Evolutionary conservation across 2,329 filamentous ascomycete genomes (phyloP), one percentile per base, ranked within the genome.

Genomic region (Sporothrix sp.): DNA sequence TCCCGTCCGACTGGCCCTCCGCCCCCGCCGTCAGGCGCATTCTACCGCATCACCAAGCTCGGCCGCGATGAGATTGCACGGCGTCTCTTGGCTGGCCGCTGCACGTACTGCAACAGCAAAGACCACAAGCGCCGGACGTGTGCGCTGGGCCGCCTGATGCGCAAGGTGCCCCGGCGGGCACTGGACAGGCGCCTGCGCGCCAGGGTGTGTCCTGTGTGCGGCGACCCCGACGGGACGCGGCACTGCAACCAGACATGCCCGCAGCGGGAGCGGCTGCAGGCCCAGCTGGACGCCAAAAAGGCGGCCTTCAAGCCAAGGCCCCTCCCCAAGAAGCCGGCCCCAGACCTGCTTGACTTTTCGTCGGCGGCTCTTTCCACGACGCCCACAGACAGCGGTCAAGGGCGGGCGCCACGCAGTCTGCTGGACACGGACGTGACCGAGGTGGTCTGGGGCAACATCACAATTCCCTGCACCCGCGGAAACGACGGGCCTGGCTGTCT

Each of bases 211-310:
- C 55, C 55, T 1, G 30, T 57, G 8, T 57, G 55, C 14, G 55
- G 55, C 32, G 55, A 57, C 30, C 51, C 53, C 1, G 16, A 28
- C n/a, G 7, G 18, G 1, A 43, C 50, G 32, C 18, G 30, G 3
- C 55, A 57, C 36, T 40, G 14, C 33, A 57, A 57, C 39, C 13
- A 9, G 7, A 49, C 44, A 7, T 57, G 55, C 6, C 51, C 55
- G 1, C 16, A 10, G 1, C 47, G 46, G 42, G 20, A 14, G 11
- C 16, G 25, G 36, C 21, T 51, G 13, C 46, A 52, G 39, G 21
- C 13, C 2, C 6, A 7, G 2, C 48, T 50, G 30, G 48, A 30
- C 14, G n/a, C 18, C 32, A 37, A 33, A 10, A 20, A 38, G 11
- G 40, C 5, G 1, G 37, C 21, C 7, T 33, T 28, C 5, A 27